phyloP scores from a whole-genome alignment of 208 protist species.

The Crithidia thermophila region DNA sequence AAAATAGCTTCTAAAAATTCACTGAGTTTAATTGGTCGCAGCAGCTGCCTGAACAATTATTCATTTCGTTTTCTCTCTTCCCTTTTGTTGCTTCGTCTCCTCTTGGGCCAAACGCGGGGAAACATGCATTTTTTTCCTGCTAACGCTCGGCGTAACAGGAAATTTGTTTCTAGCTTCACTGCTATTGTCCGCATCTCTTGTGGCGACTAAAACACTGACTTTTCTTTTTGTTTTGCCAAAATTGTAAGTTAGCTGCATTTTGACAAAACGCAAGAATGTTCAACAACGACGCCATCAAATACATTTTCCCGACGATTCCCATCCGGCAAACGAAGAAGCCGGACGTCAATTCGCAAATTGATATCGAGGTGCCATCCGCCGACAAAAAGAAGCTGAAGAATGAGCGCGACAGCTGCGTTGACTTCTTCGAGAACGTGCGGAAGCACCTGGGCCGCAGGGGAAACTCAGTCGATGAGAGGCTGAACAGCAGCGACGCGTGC shows the following conservation, averaged over 20 bases:
- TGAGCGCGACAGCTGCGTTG: slow-evolving; percentile 38
- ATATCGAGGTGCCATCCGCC: slow-evolving; percentile 29
- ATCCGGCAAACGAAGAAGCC: slow-evolving; percentile 21
- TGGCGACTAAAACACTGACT: too few species aligned
- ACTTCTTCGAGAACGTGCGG: slow-evolving; percentile 36
- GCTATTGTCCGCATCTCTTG: too few species aligned
- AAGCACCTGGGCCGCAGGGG: slow-evolving; percentile 25
- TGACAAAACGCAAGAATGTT: neutral
- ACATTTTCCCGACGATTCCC: slow-evolving; percentile 23
- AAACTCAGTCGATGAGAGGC: slow-evolving; percentile 19
- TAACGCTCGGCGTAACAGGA: too few species aligned
- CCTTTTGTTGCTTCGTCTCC: neutral
- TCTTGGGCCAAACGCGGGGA: too few species aligned
- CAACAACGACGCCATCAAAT: slow-evolving; percentile 18
- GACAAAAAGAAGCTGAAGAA: slow-evolving; percentile 47
- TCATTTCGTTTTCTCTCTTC: neutral
- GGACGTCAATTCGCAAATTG: slow-evolving; percentile 37
- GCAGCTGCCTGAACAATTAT: too few species aligned
- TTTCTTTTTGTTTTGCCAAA: slow-evolving; percentile 1
- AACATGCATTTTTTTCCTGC: neutral
- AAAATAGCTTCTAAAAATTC: too few species aligned
- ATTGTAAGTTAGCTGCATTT: neutral
- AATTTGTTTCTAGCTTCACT: too few species aligned
- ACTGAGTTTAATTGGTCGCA: too few species aligned
- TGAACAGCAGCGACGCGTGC: slow-evolving; percentile 12